Conservation (phyloP, 495 filamentous ascomycete genomes). For the Glutinoglossum americanum region DNA sequence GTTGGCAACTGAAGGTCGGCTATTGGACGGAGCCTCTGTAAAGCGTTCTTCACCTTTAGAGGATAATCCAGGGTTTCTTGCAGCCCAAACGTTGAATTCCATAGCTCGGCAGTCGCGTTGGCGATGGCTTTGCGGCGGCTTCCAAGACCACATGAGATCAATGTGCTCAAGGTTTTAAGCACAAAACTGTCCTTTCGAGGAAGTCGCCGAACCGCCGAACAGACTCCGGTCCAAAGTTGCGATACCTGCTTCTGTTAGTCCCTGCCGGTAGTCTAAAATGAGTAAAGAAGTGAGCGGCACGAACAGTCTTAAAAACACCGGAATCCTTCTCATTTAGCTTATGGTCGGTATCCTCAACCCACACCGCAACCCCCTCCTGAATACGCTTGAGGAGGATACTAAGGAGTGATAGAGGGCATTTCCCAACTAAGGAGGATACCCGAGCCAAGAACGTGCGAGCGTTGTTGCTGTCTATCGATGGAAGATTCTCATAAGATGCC, state of each 20-base stretch:
- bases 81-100: conserved; percentile 34
- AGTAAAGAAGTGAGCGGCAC: neutral
- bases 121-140: neutral
- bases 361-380: conserved; percentile 36
- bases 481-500: conserved; percentile 20
- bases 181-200: neutral
- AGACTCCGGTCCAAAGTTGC: neutral
- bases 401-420: conserved; percentile 16
- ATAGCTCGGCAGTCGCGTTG: conserved; percentile 22
- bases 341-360: conserved; percentile 33
- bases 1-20: conserved; percentile 26
- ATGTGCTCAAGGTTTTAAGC: neutral
- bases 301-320: conserved; percentile 7
- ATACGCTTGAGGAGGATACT: conserved; percentile 23
- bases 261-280: neutral
- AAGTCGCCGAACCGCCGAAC: neutral
- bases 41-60: conserved; percentile 21
- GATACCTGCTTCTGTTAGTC: neutral
- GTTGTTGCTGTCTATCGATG: conserved; percentile 2
- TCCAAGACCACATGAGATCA: conserved; percentile 2
- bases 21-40: conserved; percentile 24
- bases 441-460: conserved; percentile 14
- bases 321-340: conserved; percentile 13
- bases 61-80: conserved; percentile 26
- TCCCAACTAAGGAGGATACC: conserved; percentile 16